Conservation (phyloP, 768 basidiomycete species). For the Crucibulum laeve region DNA sequence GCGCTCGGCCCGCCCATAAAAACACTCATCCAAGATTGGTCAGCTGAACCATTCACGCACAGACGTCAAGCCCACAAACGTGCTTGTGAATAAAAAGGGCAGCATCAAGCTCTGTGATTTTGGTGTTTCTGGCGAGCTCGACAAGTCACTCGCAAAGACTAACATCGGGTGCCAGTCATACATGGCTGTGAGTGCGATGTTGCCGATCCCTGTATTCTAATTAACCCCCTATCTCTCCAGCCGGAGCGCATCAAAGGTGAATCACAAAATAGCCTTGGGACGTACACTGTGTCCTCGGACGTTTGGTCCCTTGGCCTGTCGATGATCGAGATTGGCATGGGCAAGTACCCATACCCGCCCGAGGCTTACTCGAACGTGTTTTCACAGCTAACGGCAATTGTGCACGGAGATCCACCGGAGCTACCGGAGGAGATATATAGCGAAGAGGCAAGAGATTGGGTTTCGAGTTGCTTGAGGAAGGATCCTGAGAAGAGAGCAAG, state of each 20-base stretch:
- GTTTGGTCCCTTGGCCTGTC: slow-evolving; percentile 96
- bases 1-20: slow-evolving; percentile 5
- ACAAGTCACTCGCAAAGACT: slow-evolving; percentile 94
- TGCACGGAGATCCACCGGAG: slow-evolving; percentile 88
- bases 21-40: background rate
- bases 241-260: slow-evolving; percentile 97
- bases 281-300: slow-evolving; percentile 95
- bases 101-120: slow-evolving; percentile 96
- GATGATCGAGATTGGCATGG: slow-evolving; percentile 89
- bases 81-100: slow-evolving; percentile 85
- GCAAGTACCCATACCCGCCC: slow-evolving; percentile 92
- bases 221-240: slow-evolving; percentile 28
- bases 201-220: background rate
- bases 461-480: slow-evolving; percentile 76
- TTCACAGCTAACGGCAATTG: slow-evolving; percentile 93
- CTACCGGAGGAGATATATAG: slow-evolving; percentile 70
- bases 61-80: slow-evolving; percentile 95
- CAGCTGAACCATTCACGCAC: too few relatives aligned
- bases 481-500: slow-evolving; percentile 74
- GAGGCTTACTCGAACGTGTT: slow-evolving; percentile 98
- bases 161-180: slow-evolving; percentile 99
- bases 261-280: slow-evolving; percentile 77
- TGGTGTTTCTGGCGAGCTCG: slow-evolving; percentile 97
- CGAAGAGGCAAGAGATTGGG: slow-evolving; percentile 75
- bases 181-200: slow-evolving; percentile 76